Base-by-base conservation (phyloP, 78 protist species). In the Dictyostelium firmibasis region DNA sequence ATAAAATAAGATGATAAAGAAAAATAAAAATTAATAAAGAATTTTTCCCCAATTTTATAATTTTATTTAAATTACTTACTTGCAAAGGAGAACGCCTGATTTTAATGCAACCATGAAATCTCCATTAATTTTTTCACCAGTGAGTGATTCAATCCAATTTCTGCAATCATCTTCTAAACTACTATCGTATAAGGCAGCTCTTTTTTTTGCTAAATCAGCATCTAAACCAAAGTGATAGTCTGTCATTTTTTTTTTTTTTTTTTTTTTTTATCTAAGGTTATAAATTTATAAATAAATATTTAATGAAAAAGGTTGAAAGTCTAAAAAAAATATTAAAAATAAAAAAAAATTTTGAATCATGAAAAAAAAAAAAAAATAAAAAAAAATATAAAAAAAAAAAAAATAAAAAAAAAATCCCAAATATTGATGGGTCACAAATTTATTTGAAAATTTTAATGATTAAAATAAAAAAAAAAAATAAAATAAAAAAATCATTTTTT, bases 151-250 rank as follows among this genome's bases (percentile, higher is more conserved):
- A 53, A 91, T 83, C 75, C 44, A 91, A 13, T 11, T 29, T 29
- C 44, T 41, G 0, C 43, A 7, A 38, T 85, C 93, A 18, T 14
- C 25, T 76, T 93, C 96, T 35, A 93, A 44, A 31, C 7, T 44
- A 36, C 16, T 16, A 57, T 93, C 96, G 20, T 86, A 93, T 25
- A 62, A 64, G 8, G 85, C 87, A 10, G 50, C 87, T 53, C 87
- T 81, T 84, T 93, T 93, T 0, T 75, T 67, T 27, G 79, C 86
- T 64, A 93, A 83, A 67, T 93, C 96, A 27, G 96, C 96, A 44
- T 93, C 96, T 60, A 93, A 88, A 35, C 96, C 96, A 70, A 79
- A 93, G 85, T 77, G 20, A 38, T 78, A 88, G 50, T 82, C 75
- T 82, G 86, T 18, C 41, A 41, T 35, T 36, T 27, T 11, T 72